Percentiles rank a stretch among this genome's conserved stretches.
Evolutionary conservation across 345 rosid genomes (phyloP).

Genomic region (Viola odorata): DNA sequence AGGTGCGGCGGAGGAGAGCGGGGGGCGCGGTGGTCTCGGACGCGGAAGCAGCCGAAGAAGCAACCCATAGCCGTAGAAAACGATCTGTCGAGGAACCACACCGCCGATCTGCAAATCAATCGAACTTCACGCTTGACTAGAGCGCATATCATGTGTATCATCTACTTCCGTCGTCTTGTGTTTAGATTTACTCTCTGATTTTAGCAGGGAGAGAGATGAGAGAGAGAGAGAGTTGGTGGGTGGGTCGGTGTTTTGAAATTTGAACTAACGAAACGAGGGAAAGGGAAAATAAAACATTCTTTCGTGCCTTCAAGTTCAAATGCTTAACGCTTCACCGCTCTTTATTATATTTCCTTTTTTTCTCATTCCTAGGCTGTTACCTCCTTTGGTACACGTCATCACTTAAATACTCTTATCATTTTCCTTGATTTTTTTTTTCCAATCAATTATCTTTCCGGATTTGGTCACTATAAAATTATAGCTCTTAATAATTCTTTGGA

Average conservation of each 20-base stretch:
- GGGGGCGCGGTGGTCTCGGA: slow-evolving; percentile 30
- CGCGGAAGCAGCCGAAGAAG: slow-evolving; percentile 68
- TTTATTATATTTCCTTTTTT: no score
- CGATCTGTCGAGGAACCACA: slow-evolving; percentile 30
- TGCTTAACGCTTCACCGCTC: no score
- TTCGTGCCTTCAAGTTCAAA: no score
- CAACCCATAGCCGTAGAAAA: slow-evolving; percentile 65
- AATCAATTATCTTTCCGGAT: no score
- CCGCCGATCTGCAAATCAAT: slow-evolving; percentile 25
- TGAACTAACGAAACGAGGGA: slow-evolving; percentile 40
- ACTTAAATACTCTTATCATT: no score
- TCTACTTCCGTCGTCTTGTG: not conserved
- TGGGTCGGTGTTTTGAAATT: slow-evolving; percentile 29
- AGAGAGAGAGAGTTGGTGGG: slow-evolving; percentile 24
- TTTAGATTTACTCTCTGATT: not conserved
- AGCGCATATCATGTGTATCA: slow-evolving; percentile 27
- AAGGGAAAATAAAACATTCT: no score
- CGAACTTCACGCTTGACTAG: slow-evolving; percentile 34
- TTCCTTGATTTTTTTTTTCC: no score
- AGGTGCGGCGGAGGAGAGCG: slow-evolving; percentile 5
- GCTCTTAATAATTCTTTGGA: no score
- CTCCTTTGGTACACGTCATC: no score
- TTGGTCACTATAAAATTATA: no score
- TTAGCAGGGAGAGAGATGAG: not conserved
- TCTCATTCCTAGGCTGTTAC: no score